These are phyloP conservation scores for Penicillium antarcticum DNA, from an alignment of 495 filamentous ascomycete species.

Conservation along the genomic window DNA sequence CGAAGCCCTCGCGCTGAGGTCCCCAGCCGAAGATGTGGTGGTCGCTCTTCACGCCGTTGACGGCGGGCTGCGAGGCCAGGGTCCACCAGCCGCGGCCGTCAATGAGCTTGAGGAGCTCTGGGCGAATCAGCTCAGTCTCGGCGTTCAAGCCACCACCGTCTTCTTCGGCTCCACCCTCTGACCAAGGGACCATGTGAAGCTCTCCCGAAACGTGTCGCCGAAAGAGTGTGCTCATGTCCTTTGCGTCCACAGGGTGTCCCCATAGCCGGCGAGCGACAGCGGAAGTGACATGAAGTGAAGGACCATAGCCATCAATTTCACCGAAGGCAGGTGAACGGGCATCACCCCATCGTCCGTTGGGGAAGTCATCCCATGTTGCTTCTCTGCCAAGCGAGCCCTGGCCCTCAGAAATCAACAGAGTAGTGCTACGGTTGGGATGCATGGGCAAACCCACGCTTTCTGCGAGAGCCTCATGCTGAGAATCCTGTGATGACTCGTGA, in stretches of 20 bases:
- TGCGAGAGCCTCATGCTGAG: slow-evolving; percentile 55
- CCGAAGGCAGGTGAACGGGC: slow-evolving; percentile 87
- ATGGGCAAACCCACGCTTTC: slow-evolving; percentile 38
- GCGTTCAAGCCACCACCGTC: slow-evolving; percentile 51
- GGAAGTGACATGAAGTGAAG: slow-evolving; percentile 77
- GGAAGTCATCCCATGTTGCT: slow-evolving; percentile 98
- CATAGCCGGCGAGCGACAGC: slow-evolving; percentile 77
- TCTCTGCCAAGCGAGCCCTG: slow-evolving; percentile 87
- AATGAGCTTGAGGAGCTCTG: slow-evolving; percentile 71
- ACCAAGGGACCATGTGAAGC: slow-evolving; percentile 81
- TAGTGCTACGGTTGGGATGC: slow-evolving; percentile 63
- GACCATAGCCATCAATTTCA: slow-evolving; percentile 94
- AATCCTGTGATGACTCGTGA: slow-evolving; percentile 36
- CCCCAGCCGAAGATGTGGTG: slow-evolving; percentile 93
- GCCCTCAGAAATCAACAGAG: slow-evolving; percentile 88
- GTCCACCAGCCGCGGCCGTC: slow-evolving; percentile 82
- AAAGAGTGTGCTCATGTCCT: slow-evolving; percentile 78
- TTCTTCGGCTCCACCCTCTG: slow-evolving; percentile 72
- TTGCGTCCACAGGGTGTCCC: slow-evolving; percentile 65
- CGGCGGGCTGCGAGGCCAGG: slow-evolving; percentile 91
- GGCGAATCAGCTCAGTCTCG: slow-evolving; percentile 77
- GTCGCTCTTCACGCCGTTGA: slow-evolving; percentile 74
- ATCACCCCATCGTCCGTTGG: slow-evolving; percentile 96
- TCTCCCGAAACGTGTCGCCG: slow-evolving; percentile 72
- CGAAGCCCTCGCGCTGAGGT: slow-evolving; percentile 78